Evolutionary conservation across 805 yeast species (phyloP), one percentile per base, ranked within the genome.

Genomic region (Debaryomyces tyrocola): DNA sequence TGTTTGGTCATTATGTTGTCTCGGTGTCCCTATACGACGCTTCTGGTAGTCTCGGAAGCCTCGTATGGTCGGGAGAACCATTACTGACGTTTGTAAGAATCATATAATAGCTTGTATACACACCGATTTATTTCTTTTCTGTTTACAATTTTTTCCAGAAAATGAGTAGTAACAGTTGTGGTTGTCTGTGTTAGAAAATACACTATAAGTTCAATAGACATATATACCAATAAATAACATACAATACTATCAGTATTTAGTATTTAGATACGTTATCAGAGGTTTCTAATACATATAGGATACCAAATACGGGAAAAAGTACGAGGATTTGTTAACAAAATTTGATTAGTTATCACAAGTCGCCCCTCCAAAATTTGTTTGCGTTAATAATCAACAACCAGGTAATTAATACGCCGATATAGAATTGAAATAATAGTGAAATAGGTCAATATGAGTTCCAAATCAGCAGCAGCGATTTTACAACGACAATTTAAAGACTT

Each of bases 401-500:
- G 6, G 14, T 14, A 31, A 31, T 31, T 4, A 31, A 14, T 31
- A 31, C 34, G 14, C 33, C 7, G 17, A 5, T 31, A 31, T 21
- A 11, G 27, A 33, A 24, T 29, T 18, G 44, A 31, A 41, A 33
- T 6, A 21, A 34, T 17, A 35, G 20, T 18, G 4, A 14, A 35
- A 15, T 11, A 36, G 20, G 15, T 17, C 14, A 40, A 34, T n/a
- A 73, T 73, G 77, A 67, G 72, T 51, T 71, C 77, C 42, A 78
- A 76, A 58, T 77, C 85, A 27, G 90, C 92, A 24, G 90, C 96
- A 14, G 84, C 95, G 50, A 79, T 92, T 47, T 77, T 92, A 48
- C 85, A 90, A 82, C 90, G 94, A 78, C 97, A 92, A 78, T 91
- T 77, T 71, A 83, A 88, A 65, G 97, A 92, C 64, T 84, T 92